Base-by-base conservation (phyloP, 202 grass and related monocot genomes). In the Setaria italica region DNA sequence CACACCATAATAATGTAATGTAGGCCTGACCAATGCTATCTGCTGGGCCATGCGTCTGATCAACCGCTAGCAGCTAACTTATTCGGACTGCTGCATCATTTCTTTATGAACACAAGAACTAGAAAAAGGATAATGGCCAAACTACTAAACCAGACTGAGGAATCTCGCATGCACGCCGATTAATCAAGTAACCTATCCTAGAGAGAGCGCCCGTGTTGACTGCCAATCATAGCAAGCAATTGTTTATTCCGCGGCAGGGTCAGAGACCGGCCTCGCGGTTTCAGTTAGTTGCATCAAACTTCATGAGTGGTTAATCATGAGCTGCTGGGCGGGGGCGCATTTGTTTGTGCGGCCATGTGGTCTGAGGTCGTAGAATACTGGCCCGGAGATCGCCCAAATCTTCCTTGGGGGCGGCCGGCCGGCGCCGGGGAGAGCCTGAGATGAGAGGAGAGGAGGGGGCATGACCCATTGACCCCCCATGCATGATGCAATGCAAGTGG, bases 281-380 rank as follows among this genome's bases (percentile, higher is more conserved):
- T 37, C 35, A 41, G 16, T 39, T 39, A 41, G 64, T 16, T 77
- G 34, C 49, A 76, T 32, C 55, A 9, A 32, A 87, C 25, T 17
- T 16, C 48, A 74, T 39, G 30, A 74, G 50, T 57, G 33, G 53
- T 57, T 21, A 58, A 58, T 58, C 39, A 57, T 58, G 51, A 17
- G 17, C 17, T 35, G 63, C 67, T 21, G 76, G 14, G 25, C 39
- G 39, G 16, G 6, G 7, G 54, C 6, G 71, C 72, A 56, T 84
- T 45, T 45, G 37, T 77, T 46, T 56, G 71, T 56, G 53, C 7
- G 2, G 11, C 54, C 82, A 59, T 59, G 82, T 77, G 50, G 50
- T 69, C 55, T 11, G 83, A 67, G 69, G 81, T 89, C 81, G 29
- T 75, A 85, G 82, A 85, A 80, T 80, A 85, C 39, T 43, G 80